phyloP scores from a whole-genome alignment of 306 rosid species.

The Quercus variabilis region DNA sequence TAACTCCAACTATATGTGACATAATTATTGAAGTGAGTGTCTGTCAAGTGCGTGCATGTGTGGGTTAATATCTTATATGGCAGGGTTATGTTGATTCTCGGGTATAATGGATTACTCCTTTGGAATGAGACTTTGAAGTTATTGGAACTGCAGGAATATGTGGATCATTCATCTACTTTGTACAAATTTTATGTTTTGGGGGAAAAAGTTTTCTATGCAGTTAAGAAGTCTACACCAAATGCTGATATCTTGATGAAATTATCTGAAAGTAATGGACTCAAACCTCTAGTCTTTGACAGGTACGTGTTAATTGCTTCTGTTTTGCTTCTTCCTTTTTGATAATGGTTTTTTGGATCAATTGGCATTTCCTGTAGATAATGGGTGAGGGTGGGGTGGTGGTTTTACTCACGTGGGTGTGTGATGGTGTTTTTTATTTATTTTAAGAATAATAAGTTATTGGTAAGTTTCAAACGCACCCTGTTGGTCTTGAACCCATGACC shows the following conservation, averaged over 20 bases:
- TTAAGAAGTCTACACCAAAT: slow-evolving; percentile 83
- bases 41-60: background rate
- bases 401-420: background rate
- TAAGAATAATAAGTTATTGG: too few species aligned
- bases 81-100: background rate
- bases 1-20: background rate
- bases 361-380: background rate
- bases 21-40: background rate
- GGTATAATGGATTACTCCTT: background rate
- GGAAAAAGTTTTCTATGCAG: slow-evolving; percentile 68
- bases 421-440: too few species aligned
- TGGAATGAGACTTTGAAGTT: background rate
- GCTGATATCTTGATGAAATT: slow-evolving; percentile 45
- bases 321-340: background rate
- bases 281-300: slow-evolving; percentile 80
- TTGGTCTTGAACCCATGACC: too few species aligned
- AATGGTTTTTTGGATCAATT: background rate
- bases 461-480: too few species aligned
- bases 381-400: background rate
- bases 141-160: slow-evolving; percentile 65
- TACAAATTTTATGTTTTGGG: slow-evolving; percentile 85
- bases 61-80: background rate
- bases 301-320: background rate
- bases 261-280: slow-evolving; percentile 42
- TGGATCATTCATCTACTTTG: slow-evolving; percentile 86